phyloP scores from a whole-genome alignment of 495 filamentous ascomycete genomes.

The Aspergillus nanangensis region DNA sequence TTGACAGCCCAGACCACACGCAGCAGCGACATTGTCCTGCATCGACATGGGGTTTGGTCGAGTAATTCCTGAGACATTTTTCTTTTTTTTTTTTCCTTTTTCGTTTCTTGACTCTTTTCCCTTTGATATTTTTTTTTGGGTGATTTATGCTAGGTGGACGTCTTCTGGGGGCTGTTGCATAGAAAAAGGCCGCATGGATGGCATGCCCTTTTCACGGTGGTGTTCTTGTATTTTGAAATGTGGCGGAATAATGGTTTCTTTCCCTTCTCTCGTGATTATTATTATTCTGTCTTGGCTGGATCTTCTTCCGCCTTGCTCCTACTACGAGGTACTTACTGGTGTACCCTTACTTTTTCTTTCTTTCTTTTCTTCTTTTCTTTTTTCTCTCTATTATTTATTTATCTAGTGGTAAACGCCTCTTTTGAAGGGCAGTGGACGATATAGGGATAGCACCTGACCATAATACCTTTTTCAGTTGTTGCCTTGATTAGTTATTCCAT shows the following conservation, averaged over 20 bases:
- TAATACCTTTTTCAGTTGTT: too few relatives aligned
- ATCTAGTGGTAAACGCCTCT: too few relatives aligned
- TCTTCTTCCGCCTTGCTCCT: too few relatives aligned
- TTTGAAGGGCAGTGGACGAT: too few relatives aligned
- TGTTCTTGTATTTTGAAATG: neutral
- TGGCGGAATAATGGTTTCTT: neutral
- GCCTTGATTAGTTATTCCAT: too few relatives aligned
- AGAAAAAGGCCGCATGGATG: constrained; percentile 6
- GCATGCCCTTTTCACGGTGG: neutral
- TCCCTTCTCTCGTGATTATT: constrained; percentile 6
- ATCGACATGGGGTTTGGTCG: constrained; percentile 11
- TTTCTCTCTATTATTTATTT: too few relatives aligned
- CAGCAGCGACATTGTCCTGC: neutral
- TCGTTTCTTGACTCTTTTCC: constrained; percentile 3
- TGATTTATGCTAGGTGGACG: constrained; percentile 8
- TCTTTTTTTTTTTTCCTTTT: constrained; percentile 2
- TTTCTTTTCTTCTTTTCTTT: too few relatives aligned
- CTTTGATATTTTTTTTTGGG: constrained; percentile 2
- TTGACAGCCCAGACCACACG: neutral
- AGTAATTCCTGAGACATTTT: neutral
- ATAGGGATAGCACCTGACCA: too few relatives aligned
- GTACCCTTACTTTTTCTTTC: neutral
- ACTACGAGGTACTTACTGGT: too few relatives aligned
- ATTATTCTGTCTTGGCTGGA: too few relatives aligned
- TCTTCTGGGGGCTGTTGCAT: constrained; percentile 11